A percentile compares a stretch with the other conserved stretches of the same genome.
Conservation (phyloP, 345 rosid genomes). For the Gossypium bickii region DNA sequence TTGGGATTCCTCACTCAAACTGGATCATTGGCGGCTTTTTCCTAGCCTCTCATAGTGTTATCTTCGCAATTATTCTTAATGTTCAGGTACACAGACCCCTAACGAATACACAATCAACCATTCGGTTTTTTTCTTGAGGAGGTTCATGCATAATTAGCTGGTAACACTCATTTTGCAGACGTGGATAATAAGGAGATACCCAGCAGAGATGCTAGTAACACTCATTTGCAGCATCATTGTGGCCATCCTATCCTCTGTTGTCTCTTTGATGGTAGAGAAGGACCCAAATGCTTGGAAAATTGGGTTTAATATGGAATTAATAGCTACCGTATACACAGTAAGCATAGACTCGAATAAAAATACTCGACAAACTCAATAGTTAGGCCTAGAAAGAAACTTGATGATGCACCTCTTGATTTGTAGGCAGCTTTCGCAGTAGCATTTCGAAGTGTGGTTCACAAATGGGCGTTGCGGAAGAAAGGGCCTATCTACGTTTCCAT, state of each 20-base stretch:
- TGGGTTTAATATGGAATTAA: conserved; percentile 17
- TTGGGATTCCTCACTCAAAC: conserved; percentile 25
- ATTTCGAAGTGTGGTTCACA: conserved; percentile 24
- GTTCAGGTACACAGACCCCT: conserved; percentile 4
- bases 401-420: not conserved
- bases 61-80: conserved; percentile 7
- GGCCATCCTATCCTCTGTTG: conserved; percentile 12
- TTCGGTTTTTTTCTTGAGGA: not conserved
- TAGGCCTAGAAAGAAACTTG: not conserved
- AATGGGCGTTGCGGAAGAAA: conserved; percentile 21
- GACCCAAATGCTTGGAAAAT: conserved; percentile 26
- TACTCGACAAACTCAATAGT: not conserved
- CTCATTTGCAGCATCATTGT: conserved; percentile 14
- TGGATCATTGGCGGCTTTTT: conserved; percentile 35
- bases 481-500: conserved; percentile 13
- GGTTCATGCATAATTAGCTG: not conserved
- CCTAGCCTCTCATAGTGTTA: conserved; percentile 11
- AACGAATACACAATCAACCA: not conserved
- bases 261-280: conserved; percentile 20
- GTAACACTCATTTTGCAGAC: conserved; percentile 13
- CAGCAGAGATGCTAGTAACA: conserved; percentile 22
- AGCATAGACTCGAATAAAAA: not conserved
- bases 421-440: conserved; percentile 28
- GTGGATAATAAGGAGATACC: conserved; percentile 17
- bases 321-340: conserved; percentile 22